A percentile compares a stretch with the other conserved stretches of the same genome.
Conservation (phyloP, 768 basidiomycete species). For the Coprinopsis sp. region DNA sequence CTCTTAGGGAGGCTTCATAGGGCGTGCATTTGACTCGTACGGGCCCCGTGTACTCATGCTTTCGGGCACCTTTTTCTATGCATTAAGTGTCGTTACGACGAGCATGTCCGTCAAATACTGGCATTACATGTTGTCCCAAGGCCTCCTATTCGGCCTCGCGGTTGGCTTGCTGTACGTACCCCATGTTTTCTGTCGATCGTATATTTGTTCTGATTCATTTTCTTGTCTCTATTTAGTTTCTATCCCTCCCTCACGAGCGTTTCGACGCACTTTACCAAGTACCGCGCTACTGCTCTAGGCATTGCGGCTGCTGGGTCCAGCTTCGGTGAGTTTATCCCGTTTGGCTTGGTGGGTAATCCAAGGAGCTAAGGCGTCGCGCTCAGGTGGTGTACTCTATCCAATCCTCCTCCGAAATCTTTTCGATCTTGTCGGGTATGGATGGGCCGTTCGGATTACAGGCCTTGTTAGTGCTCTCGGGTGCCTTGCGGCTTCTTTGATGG, state of each 20-base stretch:
- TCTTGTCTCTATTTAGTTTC: conserved; percentile 40
- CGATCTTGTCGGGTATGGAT: conserved; percentile 50
- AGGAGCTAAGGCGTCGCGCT: too few species aligned
- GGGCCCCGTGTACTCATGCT: conserved; percentile 54
- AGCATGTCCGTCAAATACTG: conserved; percentile 55
- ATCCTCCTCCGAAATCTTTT: conserved; percentile 60
- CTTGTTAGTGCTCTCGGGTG: conserved; percentile 48
- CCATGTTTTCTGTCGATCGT: conserved; percentile 4
- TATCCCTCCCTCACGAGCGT: conserved; percentile 66
- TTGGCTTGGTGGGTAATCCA: too few species aligned
- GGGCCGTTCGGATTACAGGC: conserved; percentile 57
- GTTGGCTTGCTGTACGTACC: conserved; percentile 57
- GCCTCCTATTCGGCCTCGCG: conserved; percentile 60
- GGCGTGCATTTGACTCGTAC: conserved; percentile 53
- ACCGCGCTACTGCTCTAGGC: conserved; percentile 69
- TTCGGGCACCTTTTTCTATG: conserved; percentile 44
- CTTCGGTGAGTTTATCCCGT: conserved; percentile 37
- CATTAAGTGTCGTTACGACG: conserved; percentile 53
- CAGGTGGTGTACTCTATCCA: conserved; percentile 71
- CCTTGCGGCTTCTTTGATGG: conserved; percentile 40
- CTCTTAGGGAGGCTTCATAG: conserved; percentile 56
- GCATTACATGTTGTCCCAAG: conserved; percentile 60
- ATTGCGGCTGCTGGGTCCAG: conserved; percentile 69
- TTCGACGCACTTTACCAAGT: conserved; percentile 58
- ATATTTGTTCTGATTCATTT: conserved; percentile 2